phyloP scores from a whole-genome alignment of 2,329 filamentous ascomycete genomes.

The Nannizziopsis arthrosporioides region DNA sequence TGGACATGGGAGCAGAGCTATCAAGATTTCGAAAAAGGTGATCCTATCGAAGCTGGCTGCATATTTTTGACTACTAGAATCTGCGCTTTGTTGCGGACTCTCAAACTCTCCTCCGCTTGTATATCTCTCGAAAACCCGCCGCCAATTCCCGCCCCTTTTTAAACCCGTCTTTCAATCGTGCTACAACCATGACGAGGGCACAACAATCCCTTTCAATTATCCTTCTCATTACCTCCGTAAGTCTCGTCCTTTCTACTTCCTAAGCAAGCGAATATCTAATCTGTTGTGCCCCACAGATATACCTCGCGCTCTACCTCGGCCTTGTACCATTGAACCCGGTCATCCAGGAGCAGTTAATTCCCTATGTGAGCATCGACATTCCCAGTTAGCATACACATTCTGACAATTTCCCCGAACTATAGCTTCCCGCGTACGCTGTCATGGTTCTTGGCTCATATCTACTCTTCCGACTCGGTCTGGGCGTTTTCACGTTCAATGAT shows the following conservation, averaged over 20 bases:
- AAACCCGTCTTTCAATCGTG: not conserved
- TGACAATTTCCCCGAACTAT: not conserved
- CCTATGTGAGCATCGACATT: constrained; percentile 54
- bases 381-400: not conserved
- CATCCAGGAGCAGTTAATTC: constrained; percentile 75
- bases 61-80: too few species aligned
- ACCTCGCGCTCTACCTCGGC: constrained; percentile 73
- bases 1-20: too few species aligned
- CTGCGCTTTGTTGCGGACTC: too few species aligned
- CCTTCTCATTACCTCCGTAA: constrained; percentile 77
- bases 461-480: constrained; percentile 80
- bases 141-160: not conserved
- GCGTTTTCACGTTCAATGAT: constrained; percentile 93
- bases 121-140: not conserved
- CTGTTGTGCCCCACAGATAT: constrained; percentile 50
- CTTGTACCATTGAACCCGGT: constrained; percentile 67
- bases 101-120: too few species aligned
- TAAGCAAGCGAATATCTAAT: not conserved
- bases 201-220: constrained; percentile 82
- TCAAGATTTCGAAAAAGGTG: too few species aligned
- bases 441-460: constrained; percentile 87
- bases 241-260: not conserved
- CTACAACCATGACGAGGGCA: constrained; percentile 67
- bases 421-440: constrained; percentile 89
- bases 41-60: too few species aligned